Evolutionary conservation across 148 eudicot genomes (phyloP).

Genomic region (Rhododendron ferrugineum): DNA sequence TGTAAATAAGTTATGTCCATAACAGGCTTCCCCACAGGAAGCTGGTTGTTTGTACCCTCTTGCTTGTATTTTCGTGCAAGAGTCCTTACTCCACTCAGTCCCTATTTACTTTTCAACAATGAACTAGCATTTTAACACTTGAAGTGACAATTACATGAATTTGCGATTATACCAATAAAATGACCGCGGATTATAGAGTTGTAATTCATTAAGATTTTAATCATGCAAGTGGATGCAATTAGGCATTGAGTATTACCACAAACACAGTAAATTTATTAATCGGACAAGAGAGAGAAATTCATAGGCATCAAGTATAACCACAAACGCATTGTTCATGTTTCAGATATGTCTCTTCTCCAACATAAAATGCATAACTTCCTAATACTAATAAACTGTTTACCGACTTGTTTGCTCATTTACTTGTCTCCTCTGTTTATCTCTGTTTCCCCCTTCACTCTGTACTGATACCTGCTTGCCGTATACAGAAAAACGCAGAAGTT

Average conservation of each 20-base stretch:
- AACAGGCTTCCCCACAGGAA: background rate
- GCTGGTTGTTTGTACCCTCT: background rate
- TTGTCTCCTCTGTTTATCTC: slow-evolving; percentile 7
- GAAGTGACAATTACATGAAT: background rate
- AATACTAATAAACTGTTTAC: background rate
- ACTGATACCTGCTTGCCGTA: slow-evolving; percentile 48
- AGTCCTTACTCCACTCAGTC: background rate
- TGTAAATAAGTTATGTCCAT: slow-evolving; percentile 12
- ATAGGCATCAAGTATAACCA: background rate
- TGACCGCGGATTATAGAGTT: background rate
- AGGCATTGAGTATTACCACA: background rate
- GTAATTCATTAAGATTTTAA: background rate
- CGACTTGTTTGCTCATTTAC: background rate
- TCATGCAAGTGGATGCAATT: background rate
- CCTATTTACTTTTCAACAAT: background rate
- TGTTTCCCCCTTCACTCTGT: slow-evolving; percentile 35
- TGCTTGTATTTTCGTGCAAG: slow-evolving; percentile 3
- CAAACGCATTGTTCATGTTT: background rate
- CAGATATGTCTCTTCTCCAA: background rate
- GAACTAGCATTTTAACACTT: background rate
- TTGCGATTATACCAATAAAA: background rate
- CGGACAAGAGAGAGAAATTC: background rate
- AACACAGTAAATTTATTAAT: background rate
- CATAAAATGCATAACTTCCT: background rate
- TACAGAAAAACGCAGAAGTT: slow-evolving; percentile 63